phyloP scores from a whole-genome alignment of 2,329 filamentous ascomycete genomes.

The Raffaelea ambrosiae region DNA sequence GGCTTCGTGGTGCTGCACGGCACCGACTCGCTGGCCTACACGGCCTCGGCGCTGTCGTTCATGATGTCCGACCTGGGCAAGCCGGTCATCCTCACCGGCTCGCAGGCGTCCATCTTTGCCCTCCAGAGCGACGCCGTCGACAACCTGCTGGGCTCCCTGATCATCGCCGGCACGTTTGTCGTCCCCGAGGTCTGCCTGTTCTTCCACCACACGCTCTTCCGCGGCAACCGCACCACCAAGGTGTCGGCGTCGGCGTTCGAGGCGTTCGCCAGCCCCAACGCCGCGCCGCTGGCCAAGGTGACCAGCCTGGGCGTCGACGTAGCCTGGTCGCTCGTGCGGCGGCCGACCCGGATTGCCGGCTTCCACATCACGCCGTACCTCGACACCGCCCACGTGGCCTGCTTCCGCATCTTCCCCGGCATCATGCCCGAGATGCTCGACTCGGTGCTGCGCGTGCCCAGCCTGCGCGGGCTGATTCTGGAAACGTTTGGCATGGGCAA shows the following conservation, averaged over 20 bases:
- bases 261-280: slow-evolving; percentile 84
- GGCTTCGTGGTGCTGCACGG: slow-evolving; percentile 88
- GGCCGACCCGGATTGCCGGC: slow-evolving; percentile 64
- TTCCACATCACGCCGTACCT: slow-evolving; percentile 68
- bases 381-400: slow-evolving; percentile 82
- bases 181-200: slow-evolving; percentile 90
- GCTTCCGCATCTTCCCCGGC: slow-evolving; percentile 82
- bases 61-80: slow-evolving; percentile 90
- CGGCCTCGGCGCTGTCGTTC: slow-evolving; percentile 82
- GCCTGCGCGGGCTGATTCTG: slow-evolving; percentile 71
- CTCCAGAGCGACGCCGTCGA: slow-evolving; percentile 87
- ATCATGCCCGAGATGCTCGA: slow-evolving; percentile 93
- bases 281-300: slow-evolving; percentile 70
- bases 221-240: slow-evolving; percentile 83
- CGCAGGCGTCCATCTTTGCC: slow-evolving; percentile 79
- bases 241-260: slow-evolving; percentile 79
- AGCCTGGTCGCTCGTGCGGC: slow-evolving; percentile 67
- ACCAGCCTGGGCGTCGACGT: slow-evolving; percentile 74
- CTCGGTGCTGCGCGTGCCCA: slow-evolving; percentile 68
- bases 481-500: slow-evolving; percentile 94
- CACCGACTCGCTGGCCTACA: slow-evolving; percentile 84
- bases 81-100: slow-evolving; percentile 78
- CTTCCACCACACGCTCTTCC: slow-evolving; percentile 85
- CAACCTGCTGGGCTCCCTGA: slow-evolving; percentile 79
- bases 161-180: slow-evolving; percentile 85